Evolutionary conservation across 192 early-diverging fungal species (phyloP).

Genomic region (Mortierella hygrophila): DNA sequence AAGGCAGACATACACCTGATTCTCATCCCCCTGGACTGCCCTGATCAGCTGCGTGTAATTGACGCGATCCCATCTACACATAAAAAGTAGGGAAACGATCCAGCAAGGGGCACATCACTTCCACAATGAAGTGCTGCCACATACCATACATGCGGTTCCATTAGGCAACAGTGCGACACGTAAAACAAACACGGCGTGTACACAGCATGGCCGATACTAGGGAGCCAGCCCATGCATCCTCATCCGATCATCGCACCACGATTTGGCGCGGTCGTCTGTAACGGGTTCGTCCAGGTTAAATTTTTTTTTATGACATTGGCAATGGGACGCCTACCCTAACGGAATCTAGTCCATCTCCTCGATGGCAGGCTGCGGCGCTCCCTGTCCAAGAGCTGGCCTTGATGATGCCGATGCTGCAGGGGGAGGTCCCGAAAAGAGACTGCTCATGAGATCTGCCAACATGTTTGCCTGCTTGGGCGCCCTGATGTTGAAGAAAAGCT

Average conservation of each 20-base stretch:
- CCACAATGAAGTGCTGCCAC: too few relatives aligned
- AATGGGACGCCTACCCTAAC: not conserved
- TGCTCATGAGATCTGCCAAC: conserved; percentile 66
- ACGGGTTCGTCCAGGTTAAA: not conserved
- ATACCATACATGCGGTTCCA: not conserved
- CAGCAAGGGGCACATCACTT: too few relatives aligned
- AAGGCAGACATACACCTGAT: not conserved
- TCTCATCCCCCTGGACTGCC: not conserved
- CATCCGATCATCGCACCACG: too few relatives aligned
- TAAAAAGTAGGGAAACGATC: too few relatives aligned
- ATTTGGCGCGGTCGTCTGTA: not conserved
- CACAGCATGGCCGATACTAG: too few relatives aligned
- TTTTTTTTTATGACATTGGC: not conserved
- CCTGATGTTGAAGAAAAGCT: conserved; percentile 61
- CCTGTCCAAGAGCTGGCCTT: conserved; percentile 28
- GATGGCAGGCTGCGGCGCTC: conserved; percentile 42
- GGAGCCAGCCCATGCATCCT: too few relatives aligned
- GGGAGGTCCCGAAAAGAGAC: conserved; percentile 60
- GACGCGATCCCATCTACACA: not conserved
- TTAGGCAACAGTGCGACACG: not conserved
- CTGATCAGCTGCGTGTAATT: not conserved
- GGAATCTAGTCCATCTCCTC: conserved; percentile 47
- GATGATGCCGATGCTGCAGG: conserved; percentile 26
- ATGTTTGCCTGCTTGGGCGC: conserved; percentile 63
- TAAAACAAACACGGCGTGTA: not conserved